A percentile compares a stretch with the other conserved stretches of the same genome.
Conservation (phyloP, 148 eudicot genomes). For the Rhododendron mucronatum region DNA sequence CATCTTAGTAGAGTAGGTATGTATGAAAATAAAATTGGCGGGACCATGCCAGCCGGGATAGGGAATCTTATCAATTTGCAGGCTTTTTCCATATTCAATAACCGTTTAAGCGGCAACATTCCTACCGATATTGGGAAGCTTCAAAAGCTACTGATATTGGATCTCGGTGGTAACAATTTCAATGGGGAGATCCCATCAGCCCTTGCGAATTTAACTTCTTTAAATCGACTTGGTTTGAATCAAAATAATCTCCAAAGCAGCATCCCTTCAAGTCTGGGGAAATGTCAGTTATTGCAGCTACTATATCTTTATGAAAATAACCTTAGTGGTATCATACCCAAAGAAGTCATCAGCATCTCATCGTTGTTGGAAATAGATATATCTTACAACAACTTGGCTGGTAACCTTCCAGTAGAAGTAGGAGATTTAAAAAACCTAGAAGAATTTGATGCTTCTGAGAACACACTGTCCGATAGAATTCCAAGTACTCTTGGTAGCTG, state of each 20-base stretch:
- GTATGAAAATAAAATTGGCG: neutral
- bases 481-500: neutral
- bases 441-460: neutral
- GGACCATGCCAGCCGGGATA: neutral
- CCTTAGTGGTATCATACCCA: neutral
- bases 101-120: neutral
- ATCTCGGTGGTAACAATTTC: neutral
- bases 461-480: neutral
- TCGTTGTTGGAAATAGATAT: neutral
- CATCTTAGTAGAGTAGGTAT: rapidly evolving
- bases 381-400: neutral
- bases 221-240: rapidly evolving
- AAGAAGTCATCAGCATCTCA: neutral
- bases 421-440: neutral
- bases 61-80: neutral
- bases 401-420: neutral
- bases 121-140: neutral
- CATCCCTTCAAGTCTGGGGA: neutral
- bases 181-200: neutral
- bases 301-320: neutral
- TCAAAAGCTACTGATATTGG: neutral
- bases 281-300: neutral
- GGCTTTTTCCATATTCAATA: rapidly evolving
- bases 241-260: neutral
- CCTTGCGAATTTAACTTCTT: neutral